Percentiles rank a stretch among this genome's conserved stretches.
phyloP scores from a whole-genome alignment of 2,329 filamentous ascomycete genomes.

The Seiridium unicorne region DNA sequence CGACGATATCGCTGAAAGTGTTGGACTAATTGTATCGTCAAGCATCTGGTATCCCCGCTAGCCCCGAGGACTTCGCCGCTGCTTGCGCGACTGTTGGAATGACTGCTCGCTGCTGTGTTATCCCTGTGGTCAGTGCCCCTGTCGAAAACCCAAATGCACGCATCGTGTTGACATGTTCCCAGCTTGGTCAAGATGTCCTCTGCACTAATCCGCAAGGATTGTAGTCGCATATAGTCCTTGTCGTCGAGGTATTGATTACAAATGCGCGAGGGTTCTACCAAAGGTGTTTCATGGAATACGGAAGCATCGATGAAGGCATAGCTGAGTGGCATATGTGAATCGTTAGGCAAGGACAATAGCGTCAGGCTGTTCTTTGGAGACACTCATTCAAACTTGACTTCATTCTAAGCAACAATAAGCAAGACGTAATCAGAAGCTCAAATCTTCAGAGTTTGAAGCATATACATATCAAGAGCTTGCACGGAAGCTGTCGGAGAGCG shows the following conservation, averaged over 20 bases:
- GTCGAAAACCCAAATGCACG: background rate
- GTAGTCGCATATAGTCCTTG: background rate
- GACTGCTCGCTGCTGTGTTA: constrained; percentile 7
- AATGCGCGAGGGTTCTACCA: too few relatives aligned
- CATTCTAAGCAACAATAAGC: constrained; percentile 3
- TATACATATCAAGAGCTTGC: too few relatives aligned
- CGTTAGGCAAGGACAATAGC: background rate
- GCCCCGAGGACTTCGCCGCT: background rate
- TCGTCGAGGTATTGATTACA: background rate
- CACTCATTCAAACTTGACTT: background rate
- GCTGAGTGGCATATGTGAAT: background rate
- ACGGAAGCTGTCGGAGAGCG: too few relatives aligned
- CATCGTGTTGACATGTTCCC: background rate
- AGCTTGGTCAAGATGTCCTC: constrained; percentile 8
- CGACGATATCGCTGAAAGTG: background rate
- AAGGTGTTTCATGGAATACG: background rate
- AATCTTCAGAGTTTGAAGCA: too few relatives aligned
- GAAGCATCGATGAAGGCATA: too few relatives aligned
- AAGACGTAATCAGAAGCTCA: background rate
- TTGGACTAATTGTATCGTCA: background rate
- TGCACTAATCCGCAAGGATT: background rate
- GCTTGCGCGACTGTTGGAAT: constrained; percentile 3
- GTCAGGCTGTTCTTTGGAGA: background rate
- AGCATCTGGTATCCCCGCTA: background rate
- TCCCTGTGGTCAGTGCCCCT: constrained; percentile 4